Conservation (phyloP, 2,329 filamentous ascomycete species). For the Lachnellula cervina region DNA sequence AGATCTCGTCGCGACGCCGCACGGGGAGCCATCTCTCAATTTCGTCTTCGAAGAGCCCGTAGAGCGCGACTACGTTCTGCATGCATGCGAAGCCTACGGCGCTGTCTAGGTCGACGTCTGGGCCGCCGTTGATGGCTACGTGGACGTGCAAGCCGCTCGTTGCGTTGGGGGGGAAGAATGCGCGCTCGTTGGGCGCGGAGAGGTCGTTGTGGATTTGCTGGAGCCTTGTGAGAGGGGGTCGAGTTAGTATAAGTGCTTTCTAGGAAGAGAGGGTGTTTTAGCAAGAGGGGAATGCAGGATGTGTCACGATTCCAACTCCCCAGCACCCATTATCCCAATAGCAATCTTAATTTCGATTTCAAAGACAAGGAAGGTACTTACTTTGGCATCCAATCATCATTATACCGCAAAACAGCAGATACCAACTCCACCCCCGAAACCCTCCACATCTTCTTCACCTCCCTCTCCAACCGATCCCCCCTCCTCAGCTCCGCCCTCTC, state of each 20-base stretch:
- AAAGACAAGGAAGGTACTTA: too few species aligned
- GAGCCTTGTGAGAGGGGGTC: background rate
- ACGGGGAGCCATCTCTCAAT: background rate
- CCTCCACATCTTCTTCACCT: background rate
- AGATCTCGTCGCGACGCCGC: background rate
- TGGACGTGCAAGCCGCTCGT: background rate
- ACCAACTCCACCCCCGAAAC: background rate
- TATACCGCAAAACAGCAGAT: background rate
- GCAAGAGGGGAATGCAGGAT: too few species aligned
- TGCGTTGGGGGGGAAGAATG: background rate
- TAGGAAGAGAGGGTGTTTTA: fast-evolving
- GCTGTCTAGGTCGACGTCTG: background rate
- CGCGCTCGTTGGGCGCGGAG: background rate
- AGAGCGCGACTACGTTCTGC: background rate
- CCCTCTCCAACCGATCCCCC: too few species aligned
- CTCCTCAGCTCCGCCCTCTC: too few species aligned
- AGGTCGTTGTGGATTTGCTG: background rate
- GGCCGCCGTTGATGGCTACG: background rate
- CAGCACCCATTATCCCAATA: too few species aligned
- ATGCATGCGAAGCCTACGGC: background rate
- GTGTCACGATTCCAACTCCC: too few species aligned
- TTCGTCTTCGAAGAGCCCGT: background rate
- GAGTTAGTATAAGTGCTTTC: background rate
- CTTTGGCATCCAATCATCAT: background rate
- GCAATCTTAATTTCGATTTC: too few species aligned